Percentiles rank a stretch among this genome's conserved stretches.
Evolutionary conservation across 768 basidiomycete genomes (phyloP).

Genomic region (Pluteus cervinus): DNA sequence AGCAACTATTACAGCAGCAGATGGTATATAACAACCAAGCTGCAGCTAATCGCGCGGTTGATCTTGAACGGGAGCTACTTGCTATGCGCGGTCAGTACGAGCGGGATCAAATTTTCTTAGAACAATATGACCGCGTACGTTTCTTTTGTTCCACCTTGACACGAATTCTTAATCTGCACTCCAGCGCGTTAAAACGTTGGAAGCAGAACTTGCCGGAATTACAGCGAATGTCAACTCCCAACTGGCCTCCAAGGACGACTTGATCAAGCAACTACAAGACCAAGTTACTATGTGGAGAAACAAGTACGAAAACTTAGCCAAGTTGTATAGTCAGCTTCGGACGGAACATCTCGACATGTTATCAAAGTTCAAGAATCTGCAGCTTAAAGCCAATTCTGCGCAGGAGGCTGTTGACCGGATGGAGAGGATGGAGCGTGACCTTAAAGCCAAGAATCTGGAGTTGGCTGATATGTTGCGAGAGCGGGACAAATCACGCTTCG

Average conservation of each 20-base stretch:
- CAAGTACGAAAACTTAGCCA: slow-evolving; percentile 98
- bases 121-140: slow-evolving; percentile 93
- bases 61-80: slow-evolving; percentile 86
- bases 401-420: slow-evolving; percentile 97
- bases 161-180: slow-evolving; percentile 8
- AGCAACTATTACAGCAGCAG: slow-evolving; percentile 82
- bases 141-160: slow-evolving; percentile 1
- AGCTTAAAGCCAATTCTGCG: slow-evolving; percentile 96
- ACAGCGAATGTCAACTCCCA: slow-evolving; percentile 77
- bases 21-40: slow-evolving; percentile 76
- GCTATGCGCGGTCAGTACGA: slow-evolving; percentile 97
- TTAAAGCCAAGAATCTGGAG: slow-evolving; percentile 98
- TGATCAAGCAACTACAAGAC: slow-evolving; percentile 93
- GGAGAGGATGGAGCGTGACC: slow-evolving; percentile 97
- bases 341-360: slow-evolving; percentile 97
- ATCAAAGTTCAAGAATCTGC: slow-evolving; percentile 94
- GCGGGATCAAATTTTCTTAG: slow-evolving; percentile 93
- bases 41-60: slow-evolving; percentile 60
- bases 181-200: slow-evolving; percentile 92
- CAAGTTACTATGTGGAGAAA: slow-evolving; percentile 96
- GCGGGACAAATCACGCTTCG: slow-evolving; percentile 92
- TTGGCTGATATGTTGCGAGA: slow-evolving; percentile 99
- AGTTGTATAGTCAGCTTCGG: slow-evolving; percentile 96
- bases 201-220: slow-evolving; percentile 78
- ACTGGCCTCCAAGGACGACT: slow-evolving; percentile 86